Base-by-base conservation (phyloP, 805 yeast species). In the Saturnispora galanensis region DNA sequence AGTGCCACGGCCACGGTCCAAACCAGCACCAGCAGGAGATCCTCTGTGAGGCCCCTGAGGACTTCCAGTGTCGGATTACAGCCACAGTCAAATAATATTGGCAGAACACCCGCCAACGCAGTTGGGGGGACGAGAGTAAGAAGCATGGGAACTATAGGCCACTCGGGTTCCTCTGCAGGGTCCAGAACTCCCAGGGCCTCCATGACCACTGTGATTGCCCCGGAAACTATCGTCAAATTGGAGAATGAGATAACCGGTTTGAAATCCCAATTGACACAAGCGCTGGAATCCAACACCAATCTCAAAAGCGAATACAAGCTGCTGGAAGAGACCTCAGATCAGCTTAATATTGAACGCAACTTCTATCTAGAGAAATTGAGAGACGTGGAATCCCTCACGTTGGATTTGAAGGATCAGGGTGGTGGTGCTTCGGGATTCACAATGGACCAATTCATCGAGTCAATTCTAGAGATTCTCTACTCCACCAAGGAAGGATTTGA, bases 341-440 rank as follows among this genome's bases (percentile, higher is more conserved):
- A 80, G 11, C 66, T 86, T 41, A 85, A 81, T 55, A 75, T 84
- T 1, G 97, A 93, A 60, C 76, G 97, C 50, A 84, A 85, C 60
- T 87, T 90, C 56, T 93, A 93, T 62, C 90, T 85, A 65, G 80
- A 83, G 56, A 93, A 90, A 64, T 68, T 93, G 43, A 73, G 96
- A 50, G 95, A 85, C 47, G 84, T 93, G 45, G 98, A 93, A 62
- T 77, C 86, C 26, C 64, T 89, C 39, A 74, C 82, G 21, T 87
- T 83, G 56, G 74, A 80, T 18, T 65, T 73, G 28, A 62, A 60
- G 26, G 53, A 51, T 21, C 58, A 56, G 40, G 47, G 50, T 13
- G 26, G 26, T 21, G 8, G 8, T 21, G 26, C 26, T 21, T 35
- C 39, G 8, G 58, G 56, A 29, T 55, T 59, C 13, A 49, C 50